phyloP scores from a whole-genome alignment of 164 flowering plant species.

The Stephania yunnanensis region DNA sequence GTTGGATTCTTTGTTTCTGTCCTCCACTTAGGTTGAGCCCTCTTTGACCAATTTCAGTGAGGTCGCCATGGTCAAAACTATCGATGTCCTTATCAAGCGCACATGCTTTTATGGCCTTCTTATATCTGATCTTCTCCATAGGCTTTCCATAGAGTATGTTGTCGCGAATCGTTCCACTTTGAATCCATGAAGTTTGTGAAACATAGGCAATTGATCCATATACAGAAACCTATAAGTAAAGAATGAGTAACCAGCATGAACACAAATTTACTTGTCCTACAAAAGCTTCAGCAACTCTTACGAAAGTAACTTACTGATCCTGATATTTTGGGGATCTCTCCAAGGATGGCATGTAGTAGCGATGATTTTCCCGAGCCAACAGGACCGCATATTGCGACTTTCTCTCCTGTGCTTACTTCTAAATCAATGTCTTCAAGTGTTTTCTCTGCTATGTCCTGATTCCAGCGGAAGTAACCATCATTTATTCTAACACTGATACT shows the following conservation, averaged over 20 bases:
- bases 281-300: background rate
- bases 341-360: slow-evolving; percentile 62
- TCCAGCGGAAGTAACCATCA: background rate
- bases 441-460: background rate
- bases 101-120: slow-evolving; percentile 55
- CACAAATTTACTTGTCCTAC: background rate
- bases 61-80: slow-evolving; percentile 67
- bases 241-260: slow-evolving; percentile 2
- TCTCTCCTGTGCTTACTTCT: slow-evolving; percentile 45
- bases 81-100: slow-evolving; percentile 75
- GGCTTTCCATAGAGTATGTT: slow-evolving; percentile 74
- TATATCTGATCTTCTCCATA: slow-evolving; percentile 54
- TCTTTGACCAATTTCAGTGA: slow-evolving; percentile 89
- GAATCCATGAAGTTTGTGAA: slow-evolving; percentile 85
- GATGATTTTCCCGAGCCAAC: slow-evolving; percentile 96
- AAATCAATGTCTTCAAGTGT: background rate
- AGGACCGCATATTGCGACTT: slow-evolving; percentile 77
- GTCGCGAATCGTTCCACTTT: slow-evolving; percentile 80
- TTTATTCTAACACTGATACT: background rate
- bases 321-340: slow-evolving; percentile 67
- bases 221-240: slow-evolving; percentile 45
- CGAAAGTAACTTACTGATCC: slow-evolving; percentile 57
- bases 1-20: slow-evolving; percentile 91
- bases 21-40: slow-evolving; percentile 96
- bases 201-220: slow-evolving; percentile 74